Percentiles rank a stretch among this genome's conserved stretches.
Evolutionary conservation across 2,329 filamentous ascomycete genomes (phyloP).

Genomic region (Atkinsonella hypoxylon): DNA sequence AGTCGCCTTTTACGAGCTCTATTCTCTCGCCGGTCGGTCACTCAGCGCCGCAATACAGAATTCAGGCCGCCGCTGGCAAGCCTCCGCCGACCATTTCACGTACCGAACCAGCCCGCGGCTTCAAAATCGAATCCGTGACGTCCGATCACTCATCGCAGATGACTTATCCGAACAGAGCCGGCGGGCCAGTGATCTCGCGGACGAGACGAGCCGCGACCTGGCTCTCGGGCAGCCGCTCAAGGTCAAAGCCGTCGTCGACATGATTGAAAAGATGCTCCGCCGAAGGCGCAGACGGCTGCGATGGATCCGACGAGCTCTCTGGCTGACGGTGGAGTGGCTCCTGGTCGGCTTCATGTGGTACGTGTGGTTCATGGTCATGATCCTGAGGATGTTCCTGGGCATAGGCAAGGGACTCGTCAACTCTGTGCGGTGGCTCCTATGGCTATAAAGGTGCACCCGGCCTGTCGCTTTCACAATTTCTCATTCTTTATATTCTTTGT

Average conservation of each 20-base stretch:
- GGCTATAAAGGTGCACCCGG: constrained; percentile 39
- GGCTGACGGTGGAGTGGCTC: constrained; percentile 76
- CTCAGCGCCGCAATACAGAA: constrained; percentile 34
- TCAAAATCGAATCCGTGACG: constrained; percentile 32
- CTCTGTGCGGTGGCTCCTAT: constrained; percentile 70
- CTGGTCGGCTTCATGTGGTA: constrained; percentile 89
- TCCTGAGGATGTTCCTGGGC: constrained; percentile 54
- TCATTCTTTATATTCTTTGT: not conserved
- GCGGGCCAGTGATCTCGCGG: constrained; percentile 62
- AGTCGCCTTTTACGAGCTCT: constrained; percentile 32
- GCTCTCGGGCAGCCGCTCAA: constrained; percentile 65
- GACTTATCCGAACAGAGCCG: constrained; percentile 50
- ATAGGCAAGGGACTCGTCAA: constrained; percentile 46
- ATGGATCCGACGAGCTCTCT: constrained; percentile 65
- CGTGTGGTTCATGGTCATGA: constrained; percentile 79
- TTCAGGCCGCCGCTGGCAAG: constrained; percentile 44
- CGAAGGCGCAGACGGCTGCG: constrained; percentile 55
- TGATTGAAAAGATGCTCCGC: constrained; percentile 64
- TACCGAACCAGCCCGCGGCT: constrained; percentile 43
- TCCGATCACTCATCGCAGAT: constrained; percentile 35
- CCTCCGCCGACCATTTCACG: constrained; percentile 46
- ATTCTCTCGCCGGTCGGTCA: constrained; percentile 39
- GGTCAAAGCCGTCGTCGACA: constrained; percentile 69
- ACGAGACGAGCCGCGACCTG: constrained; percentile 65
- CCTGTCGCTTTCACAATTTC: not conserved